phyloP scores from a whole-genome alignment of 2,329 filamentous ascomycete genomes.

The Talaromyces sp. region DNA sequence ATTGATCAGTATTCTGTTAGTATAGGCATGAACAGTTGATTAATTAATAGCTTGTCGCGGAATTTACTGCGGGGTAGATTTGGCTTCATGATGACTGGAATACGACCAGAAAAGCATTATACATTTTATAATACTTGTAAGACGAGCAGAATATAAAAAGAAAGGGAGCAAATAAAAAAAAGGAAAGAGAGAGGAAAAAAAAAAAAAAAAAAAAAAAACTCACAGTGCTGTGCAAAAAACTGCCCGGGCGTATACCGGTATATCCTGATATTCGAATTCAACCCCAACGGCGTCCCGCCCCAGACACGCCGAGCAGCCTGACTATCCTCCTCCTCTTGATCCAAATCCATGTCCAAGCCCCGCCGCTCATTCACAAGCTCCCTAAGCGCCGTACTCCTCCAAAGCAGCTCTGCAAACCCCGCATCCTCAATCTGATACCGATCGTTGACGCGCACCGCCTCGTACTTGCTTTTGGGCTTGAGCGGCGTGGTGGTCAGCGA shows the following conservation, averaged over 20 bases:
- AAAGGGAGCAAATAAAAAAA: neutral
- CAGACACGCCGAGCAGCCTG: slow-evolving; percentile 45
- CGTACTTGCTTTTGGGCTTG: slow-evolving; percentile 65
- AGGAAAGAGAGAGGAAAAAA: neutral
- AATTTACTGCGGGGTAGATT: neutral
- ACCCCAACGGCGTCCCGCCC: slow-evolving; percentile 75
- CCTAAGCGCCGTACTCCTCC: slow-evolving; percentile 69
- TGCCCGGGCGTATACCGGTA: slow-evolving; percentile 83
- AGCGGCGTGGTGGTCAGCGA: slow-evolving; percentile 73
- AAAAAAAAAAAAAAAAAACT: slow-evolving; percentile 30
- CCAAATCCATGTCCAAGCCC: slow-evolving; percentile 6
- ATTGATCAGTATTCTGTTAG: slow-evolving; percentile 11
- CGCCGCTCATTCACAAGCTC: slow-evolving; percentile 47
- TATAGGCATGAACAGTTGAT: neutral
- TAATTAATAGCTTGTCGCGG: neutral
- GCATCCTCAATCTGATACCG: slow-evolving; percentile 77
- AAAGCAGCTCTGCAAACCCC: slow-evolving; percentile 67
- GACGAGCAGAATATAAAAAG: neutral
- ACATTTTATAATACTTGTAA: neutral
- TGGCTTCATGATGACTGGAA: neutral
- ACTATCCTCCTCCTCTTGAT: slow-evolving; percentile 19
- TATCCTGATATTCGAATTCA: slow-evolving; percentile 83
- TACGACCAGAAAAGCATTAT: neutral
- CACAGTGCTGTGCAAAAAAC: slow-evolving; percentile 91
- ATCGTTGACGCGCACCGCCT: slow-evolving; percentile 83